These are phyloP conservation scores for Russula sp. DNA, from an alignment of 768 basidiomycete genomes.

Conservation along the genomic window DNA sequence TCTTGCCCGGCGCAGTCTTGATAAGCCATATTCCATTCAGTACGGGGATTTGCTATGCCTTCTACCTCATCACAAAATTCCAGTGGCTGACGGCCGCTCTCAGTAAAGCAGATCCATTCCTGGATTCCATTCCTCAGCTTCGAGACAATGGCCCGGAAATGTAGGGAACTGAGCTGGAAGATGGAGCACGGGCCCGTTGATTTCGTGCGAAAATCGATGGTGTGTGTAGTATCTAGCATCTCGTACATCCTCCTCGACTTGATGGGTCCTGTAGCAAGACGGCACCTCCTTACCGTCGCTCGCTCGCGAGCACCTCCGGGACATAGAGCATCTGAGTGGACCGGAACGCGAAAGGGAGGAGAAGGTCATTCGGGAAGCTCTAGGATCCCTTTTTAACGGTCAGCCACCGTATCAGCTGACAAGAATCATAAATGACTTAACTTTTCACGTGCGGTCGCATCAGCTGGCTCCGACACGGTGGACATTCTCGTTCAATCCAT, in stretches of 20 bases:
- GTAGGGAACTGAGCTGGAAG: not conserved
- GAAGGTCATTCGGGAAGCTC: not conserved
- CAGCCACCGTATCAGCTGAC: not conserved
- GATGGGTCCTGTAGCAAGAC: not conserved
- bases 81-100: not conserved
- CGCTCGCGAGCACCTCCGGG: slow-evolving; percentile 1
- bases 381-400: slow-evolving; percentile 10
- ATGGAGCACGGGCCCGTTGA: slow-evolving; percentile 5
- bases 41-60: not conserved
- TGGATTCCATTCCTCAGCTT: slow-evolving; percentile 13
- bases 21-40: slow-evolving; percentile 12
- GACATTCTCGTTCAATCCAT: not conserved
- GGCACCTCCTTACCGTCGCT: slow-evolving; percentile 8
- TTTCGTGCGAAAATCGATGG: slow-evolving; percentile 6
- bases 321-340: not conserved
- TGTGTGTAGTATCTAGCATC: not conserved
- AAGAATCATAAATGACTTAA: not conserved
- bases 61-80: no score
- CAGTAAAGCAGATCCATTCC: slow-evolving; percentile 10
- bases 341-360: not conserved
- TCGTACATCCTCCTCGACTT: not conserved
- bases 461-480: slow-evolving; percentile 13
- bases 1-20: slow-evolving; percentile 2
- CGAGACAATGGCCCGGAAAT: not conserved
- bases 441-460: not conserved